Conservation (phyloP, 2,329 filamentous ascomycete species). For the Capronia coronata region DNA sequence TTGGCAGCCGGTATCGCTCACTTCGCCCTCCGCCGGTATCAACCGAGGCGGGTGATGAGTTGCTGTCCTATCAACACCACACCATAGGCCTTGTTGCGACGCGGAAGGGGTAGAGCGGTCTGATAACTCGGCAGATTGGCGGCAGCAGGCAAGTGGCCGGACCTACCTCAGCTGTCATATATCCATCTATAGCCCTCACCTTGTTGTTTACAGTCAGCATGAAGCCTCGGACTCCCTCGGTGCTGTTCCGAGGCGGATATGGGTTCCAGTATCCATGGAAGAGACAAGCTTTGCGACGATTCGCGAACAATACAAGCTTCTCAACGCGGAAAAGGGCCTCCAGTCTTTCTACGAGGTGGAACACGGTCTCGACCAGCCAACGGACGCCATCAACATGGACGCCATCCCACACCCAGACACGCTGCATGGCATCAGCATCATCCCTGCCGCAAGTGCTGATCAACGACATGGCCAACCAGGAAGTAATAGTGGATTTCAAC, state of each 20-base stretch:
- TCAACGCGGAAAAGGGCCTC: not conserved
- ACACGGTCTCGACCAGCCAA: not conserved
- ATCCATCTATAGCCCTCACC: too few relatives aligned
- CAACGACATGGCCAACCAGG: conserved; percentile 28
- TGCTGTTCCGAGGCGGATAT: not conserved
- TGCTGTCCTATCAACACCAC: too few relatives aligned
- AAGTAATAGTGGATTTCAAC: conserved; percentile 27
- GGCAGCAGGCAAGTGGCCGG: too few relatives aligned
- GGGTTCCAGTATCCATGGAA: not conserved
- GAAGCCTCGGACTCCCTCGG: not conserved
- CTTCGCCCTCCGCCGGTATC: too few relatives aligned
- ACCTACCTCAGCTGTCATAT: too few relatives aligned
- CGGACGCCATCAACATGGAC: not conserved
- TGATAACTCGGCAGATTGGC: too few relatives aligned
- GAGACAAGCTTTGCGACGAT: not conserved
- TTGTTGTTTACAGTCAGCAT: too few relatives aligned
- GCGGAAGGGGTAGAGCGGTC: too few relatives aligned
- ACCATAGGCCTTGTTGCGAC: too few relatives aligned
- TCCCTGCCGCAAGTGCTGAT: conserved; percentile 19
- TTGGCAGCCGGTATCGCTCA: too few relatives aligned
- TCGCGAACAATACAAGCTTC: too few relatives aligned
- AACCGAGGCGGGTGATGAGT: too few relatives aligned
- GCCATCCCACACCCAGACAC: not conserved
- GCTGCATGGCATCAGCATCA: not conserved
- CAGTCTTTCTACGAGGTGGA: not conserved